A percentile compares a stretch with the other conserved stretches of the same genome.
Evolutionary conservation across 305 asterid species (phyloP).

Genomic region (Fraxinus xanthoxyloides): DNA sequence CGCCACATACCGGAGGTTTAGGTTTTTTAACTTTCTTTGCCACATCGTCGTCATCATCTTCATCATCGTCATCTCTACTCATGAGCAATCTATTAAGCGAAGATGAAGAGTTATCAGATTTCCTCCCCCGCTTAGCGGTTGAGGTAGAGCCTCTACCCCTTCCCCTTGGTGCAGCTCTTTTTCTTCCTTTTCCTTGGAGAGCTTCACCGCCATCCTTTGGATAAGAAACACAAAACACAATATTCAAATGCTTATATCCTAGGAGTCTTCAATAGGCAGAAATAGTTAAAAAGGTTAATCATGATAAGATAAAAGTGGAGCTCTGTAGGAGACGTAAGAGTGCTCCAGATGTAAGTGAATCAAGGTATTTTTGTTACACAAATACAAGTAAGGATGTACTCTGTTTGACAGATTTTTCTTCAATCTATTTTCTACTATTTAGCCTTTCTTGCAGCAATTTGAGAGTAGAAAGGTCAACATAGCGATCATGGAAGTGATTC

Average conservation of each 20-base stretch:
- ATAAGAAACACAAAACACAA: conserved; percentile 14
- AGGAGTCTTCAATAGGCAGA: neutral
- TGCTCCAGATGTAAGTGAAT: neutral
- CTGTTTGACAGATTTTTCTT: neutral
- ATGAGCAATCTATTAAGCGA: conserved; percentile 68
- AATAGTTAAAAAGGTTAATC: neutral
- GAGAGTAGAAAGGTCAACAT: neutral
- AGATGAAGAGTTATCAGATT: conserved; percentile 63
- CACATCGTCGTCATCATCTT: conserved; percentile 61
- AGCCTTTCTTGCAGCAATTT: neutral
- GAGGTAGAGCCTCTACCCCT: conserved; percentile 69
- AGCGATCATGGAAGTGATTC: neutral
- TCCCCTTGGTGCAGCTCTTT: conserved; percentile 90
- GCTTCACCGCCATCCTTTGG: conserved; percentile 61
- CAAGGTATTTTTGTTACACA: neutral
- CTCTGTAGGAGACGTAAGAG: neutral
- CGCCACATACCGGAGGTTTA: conserved; percentile 73
- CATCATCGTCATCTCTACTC: conserved; percentile 63
- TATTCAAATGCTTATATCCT: neutral
- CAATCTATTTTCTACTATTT: neutral
- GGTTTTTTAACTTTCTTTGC: conserved; percentile 51
- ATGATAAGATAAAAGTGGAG: neutral
- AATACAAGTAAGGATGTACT: neutral
- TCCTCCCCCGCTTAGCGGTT: conserved; percentile 78
- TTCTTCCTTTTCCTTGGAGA: conserved; percentile 61